A percentile compares a stretch with the other conserved stretches of the same genome.
Evolutionary conservation across 495 filamentous ascomycete genomes (phyloP).

Genomic region (Aspergillus heteromorphus): DNA sequence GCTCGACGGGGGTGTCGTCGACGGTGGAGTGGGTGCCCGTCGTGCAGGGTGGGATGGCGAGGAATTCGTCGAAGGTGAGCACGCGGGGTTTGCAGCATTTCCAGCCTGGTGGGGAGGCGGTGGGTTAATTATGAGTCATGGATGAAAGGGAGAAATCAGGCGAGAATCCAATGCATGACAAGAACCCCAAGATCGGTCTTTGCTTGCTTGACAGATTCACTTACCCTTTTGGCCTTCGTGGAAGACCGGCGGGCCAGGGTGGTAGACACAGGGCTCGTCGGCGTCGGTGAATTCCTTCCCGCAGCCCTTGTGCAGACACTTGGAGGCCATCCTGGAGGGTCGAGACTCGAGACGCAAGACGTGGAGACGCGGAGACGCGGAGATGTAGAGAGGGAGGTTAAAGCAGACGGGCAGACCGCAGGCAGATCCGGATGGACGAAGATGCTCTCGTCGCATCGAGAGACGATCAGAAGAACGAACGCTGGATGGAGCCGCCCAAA

Average conservation of each 20-base stretch:
- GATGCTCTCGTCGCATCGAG: slow-evolving; percentile 6
- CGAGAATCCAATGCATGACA: no score
- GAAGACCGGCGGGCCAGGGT: slow-evolving; percentile 90
- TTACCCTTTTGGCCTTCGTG: slow-evolving; percentile 99
- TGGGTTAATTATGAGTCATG: slow-evolving; percentile 1
- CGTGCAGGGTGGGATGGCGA: slow-evolving; percentile 88
- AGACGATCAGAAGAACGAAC: slow-evolving; percentile 2
- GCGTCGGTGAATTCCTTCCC: slow-evolving; percentile 80
- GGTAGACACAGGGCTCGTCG: slow-evolving; percentile 83
- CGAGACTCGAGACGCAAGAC: no score
- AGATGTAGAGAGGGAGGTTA: background rate
- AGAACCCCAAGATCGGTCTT: background rate
- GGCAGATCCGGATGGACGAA: no score
- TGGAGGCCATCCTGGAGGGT: slow-evolving; percentile 61
- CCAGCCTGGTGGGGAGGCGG: slow-evolving; percentile 61
- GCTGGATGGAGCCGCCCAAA: slow-evolving; percentile 15
- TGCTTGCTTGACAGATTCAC: slow-evolving; percentile 17
- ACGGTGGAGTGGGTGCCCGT: slow-evolving; percentile 88
- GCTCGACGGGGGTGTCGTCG: slow-evolving; percentile 62
- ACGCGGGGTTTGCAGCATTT: slow-evolving; percentile 99
- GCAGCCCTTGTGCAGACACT: slow-evolving; percentile 95
- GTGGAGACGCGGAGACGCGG: background rate
- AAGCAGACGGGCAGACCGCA: background rate
- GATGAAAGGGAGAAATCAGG: no score
- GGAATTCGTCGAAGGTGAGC: slow-evolving; percentile 98